These are phyloP conservation scores for Scedosporium apiospermum DNA, from an alignment of 2,329 filamentous ascomycete genomes.

Conservation along the genomic window DNA sequence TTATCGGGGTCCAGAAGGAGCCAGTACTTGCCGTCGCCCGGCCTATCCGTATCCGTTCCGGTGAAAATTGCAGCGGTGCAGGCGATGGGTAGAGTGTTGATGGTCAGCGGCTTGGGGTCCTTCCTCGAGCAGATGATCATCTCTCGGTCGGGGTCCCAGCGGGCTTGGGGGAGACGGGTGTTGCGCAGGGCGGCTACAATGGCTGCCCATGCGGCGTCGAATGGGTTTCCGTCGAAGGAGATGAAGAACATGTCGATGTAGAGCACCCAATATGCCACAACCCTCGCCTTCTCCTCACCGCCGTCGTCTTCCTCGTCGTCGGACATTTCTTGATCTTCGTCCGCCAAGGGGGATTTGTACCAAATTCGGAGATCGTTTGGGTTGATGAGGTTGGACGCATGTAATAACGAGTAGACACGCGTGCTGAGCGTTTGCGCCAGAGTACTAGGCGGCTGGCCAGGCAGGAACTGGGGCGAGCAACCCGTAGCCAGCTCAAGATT, in stretches of 20 bases:
- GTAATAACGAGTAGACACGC: conserved; percentile 65
- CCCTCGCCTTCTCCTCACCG: conserved; percentile 24
- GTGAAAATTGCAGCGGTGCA: conserved; percentile 73
- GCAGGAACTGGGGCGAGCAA: conserved; percentile 75
- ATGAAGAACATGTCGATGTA: conserved; percentile 96
- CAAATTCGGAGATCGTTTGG: conserved; percentile 64
- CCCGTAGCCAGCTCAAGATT: conserved; percentile 91
- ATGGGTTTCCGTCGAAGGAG: conserved; percentile 82
- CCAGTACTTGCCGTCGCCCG: conserved; percentile 49
- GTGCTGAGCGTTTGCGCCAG: conserved; percentile 81
- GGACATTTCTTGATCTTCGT: conserved; percentile 35
- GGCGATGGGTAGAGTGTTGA: conserved; percentile 63
- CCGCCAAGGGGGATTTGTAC: conserved; percentile 35
- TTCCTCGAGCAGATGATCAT: conserved; percentile 63
- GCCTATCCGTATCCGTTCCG: conserved; percentile 43
- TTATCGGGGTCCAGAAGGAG: conserved; percentile 80
- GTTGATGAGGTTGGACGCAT: conserved; percentile 58
- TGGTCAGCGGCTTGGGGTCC: conserved; percentile 43
- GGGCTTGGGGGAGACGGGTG: conserved; percentile 66
- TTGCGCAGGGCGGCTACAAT: conserved; percentile 71
- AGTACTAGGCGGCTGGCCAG: conserved; percentile 69
- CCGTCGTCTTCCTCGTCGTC: conserved; percentile 32
- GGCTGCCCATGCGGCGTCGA: conserved; percentile 84
- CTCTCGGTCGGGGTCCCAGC: conserved; percentile 77
- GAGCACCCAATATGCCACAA: conserved; percentile 88